Percentiles rank a stretch among this genome's conserved stretches.
These are phyloP conservation scores for Entelexis paramagnoliae DNA, from an alignment of 1,139 yeast species.

Conservation along the genomic window DNA sequence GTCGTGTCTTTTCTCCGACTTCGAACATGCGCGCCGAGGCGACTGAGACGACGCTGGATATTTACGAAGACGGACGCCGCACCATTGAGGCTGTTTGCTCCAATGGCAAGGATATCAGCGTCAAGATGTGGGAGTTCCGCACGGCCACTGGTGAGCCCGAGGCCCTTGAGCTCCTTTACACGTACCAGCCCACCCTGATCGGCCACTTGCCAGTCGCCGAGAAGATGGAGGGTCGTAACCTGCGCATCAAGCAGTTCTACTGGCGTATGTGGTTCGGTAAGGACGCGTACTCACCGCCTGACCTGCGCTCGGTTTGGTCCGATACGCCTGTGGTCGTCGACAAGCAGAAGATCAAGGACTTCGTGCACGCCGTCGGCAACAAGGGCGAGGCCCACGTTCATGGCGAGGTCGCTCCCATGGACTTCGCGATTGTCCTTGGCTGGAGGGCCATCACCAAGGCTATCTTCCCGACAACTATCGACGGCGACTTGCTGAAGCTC, in stretches of 20 bases:
- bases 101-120: constrained; percentile 44
- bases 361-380: constrained; percentile 95
- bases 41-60: constrained; percentile 43
- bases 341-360: constrained; percentile 73
- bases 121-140: constrained; percentile 79
- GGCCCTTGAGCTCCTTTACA: constrained; percentile 66
- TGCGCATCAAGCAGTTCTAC: constrained; percentile 88
- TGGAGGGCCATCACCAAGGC: constrained; percentile 98
- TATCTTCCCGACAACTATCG: constrained; percentile 90
- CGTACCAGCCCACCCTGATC: constrained; percentile 58
- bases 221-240: constrained; percentile 81
- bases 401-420: constrained; percentile 95
- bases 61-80: constrained; percentile 59
- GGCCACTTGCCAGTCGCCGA: constrained; percentile 95
- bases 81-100: constrained; percentile 51
- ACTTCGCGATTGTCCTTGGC: constrained; percentile 94
- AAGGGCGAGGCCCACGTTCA: constrained; percentile 91
- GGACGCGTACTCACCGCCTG: constrained; percentile 43
- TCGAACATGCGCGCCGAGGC: constrained; percentile 56
- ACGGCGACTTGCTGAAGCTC: constrained; percentile 87
- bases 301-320: constrained; percentile 41
- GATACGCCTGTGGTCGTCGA: constrained; percentile 61
- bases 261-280: constrained; percentile 96
- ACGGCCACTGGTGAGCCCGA: constrained; percentile 67
- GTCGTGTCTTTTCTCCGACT: constrained; percentile 68